A percentile compares a stretch with the other conserved stretches of the same genome.
Conservation (phyloP, 176 grass and related monocot genomes). For the Oryza brachyantha region DNA sequence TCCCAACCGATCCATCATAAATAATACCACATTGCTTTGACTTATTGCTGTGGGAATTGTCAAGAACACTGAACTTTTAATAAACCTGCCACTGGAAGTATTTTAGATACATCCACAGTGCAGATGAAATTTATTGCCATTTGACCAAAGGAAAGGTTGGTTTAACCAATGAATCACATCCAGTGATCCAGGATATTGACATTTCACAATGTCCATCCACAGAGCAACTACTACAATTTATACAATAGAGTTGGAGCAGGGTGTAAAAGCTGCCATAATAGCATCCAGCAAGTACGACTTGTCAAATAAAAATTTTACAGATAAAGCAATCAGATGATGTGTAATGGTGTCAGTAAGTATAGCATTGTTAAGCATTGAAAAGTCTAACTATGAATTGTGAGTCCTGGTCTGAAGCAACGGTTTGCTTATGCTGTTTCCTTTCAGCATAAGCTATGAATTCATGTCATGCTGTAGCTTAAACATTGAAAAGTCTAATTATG, state of each 20-base stretch:
- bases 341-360: not conserved
- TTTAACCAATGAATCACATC: constrained; percentile 1
- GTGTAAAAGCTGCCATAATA: constrained; percentile 7
- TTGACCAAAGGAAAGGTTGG: constrained; percentile 33
- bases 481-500: not conserved
- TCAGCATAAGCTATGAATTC: too few relatives aligned
- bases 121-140: constrained; percentile 29
- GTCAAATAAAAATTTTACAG: not conserved
- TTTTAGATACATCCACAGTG: constrained; percentile 30
- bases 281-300: constrained; percentile 21
- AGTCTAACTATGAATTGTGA: not conserved
- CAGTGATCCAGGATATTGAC: too few relatives aligned
- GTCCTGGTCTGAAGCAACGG: not conserved
- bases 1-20: constrained; percentile 45
- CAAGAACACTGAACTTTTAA: constrained; percentile 46
- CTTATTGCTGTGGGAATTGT: constrained; percentile 42
- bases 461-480: too few relatives aligned
- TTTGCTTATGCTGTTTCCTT: too few relatives aligned
- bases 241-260: not conserved
- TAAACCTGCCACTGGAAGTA: constrained; percentile 19
- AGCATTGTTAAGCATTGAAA: constrained; percentile 1
- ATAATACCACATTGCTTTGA: constrained; percentile 34
- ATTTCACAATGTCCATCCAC: constrained; percentile 23
- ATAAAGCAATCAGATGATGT: constrained; percentile 11
- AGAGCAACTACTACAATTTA: constrained; percentile 1